Conservation (phyloP, 805 yeast species). For the Nadsonia fulvescens region DNA sequence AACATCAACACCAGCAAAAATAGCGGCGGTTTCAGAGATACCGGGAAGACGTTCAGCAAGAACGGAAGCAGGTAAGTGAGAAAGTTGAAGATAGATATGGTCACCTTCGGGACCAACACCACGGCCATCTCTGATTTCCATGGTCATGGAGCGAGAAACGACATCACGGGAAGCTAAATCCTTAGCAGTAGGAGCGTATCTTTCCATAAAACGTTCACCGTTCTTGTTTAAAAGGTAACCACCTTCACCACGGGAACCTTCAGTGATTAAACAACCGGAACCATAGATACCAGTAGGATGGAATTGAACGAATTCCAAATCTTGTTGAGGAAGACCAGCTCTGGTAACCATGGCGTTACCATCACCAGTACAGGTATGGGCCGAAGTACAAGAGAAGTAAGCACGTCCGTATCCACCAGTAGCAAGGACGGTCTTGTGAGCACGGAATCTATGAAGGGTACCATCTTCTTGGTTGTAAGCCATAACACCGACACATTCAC, state of each 20-base stretch:
- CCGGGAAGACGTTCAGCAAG: conserved; percentile 95
- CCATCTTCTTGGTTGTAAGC: conserved; percentile 99
- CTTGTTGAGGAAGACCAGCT: conserved; percentile 96
- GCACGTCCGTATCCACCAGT: conserved; percentile 99
- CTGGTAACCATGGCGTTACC: conserved; percentile 97
- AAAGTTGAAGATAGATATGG: conserved; percentile 86
- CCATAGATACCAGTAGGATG: conserved; percentile 99
- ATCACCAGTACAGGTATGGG: conserved; percentile 99
- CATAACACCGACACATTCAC: conserved; percentile 89
- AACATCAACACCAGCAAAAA: conserved; percentile 98
- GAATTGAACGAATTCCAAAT: conserved; percentile 94
- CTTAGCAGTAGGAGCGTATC: conserved; percentile 97
- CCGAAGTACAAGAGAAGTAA: conserved; percentile 96
- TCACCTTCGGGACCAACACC: conserved; percentile 96
- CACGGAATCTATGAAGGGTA: conserved; percentile 91
- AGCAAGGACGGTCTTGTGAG: conserved; percentile 91
- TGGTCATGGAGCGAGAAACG: conserved; percentile 92
- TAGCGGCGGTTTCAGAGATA: conserved; percentile 95
- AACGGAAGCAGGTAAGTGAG: conserved; percentile 83
- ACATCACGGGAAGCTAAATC: conserved; percentile 98
- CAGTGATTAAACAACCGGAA: conserved; percentile 95
- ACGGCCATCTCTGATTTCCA: conserved; percentile 97
- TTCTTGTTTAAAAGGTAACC: conserved; percentile 89
- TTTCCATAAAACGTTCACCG: conserved; percentile 99
- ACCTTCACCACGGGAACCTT: conserved; percentile 99